Conservation (phyloP, 306 rosid species). For the Vicia faba region DNA sequence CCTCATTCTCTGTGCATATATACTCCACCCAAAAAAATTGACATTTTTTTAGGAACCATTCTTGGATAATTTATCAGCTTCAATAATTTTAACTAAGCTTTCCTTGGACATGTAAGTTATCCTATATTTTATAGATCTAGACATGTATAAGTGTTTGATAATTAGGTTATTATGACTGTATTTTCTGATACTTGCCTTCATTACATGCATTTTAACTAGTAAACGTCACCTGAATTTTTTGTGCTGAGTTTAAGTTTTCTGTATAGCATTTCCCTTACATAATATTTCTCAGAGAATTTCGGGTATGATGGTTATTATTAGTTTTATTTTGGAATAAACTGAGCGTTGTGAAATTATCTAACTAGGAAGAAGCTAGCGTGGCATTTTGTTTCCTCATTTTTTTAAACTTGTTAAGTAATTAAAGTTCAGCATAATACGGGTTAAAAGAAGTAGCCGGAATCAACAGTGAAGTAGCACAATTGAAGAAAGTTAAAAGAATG, state of each 20-base stretch:
- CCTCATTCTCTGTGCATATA: too few species aligned
- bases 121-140: too few species aligned
- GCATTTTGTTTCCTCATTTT: slow-evolving; percentile 3
- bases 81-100: too few species aligned
- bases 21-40: too few species aligned
- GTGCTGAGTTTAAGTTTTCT: slow-evolving; percentile 19
- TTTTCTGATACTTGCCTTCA: slow-evolving; percentile 16
- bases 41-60: too few species aligned
- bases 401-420: slow-evolving; percentile 9
- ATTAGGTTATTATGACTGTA: slow-evolving; percentile 6
- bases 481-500: slow-evolving; percentile 17
- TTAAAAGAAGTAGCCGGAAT: slow-evolving; percentile 23
- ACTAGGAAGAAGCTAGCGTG: slow-evolving; percentile 22
- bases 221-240: slow-evolving; percentile 20
- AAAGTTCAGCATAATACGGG: slow-evolving; percentile 31
- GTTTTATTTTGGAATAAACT: slow-evolving; percentile 24
- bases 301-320: slow-evolving; percentile 22
- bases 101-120: too few species aligned
- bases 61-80: too few species aligned
- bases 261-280: slow-evolving; percentile 4
- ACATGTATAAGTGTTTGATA: too few species aligned
- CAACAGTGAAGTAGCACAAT: not conserved
- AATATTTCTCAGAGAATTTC: slow-evolving; percentile 28
- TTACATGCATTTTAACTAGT: not conserved
- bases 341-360: slow-evolving; percentile 13